phyloP scores from a whole-genome alignment of 1,284 basidiomycete species.

The Xanthoconium separans region DNA sequence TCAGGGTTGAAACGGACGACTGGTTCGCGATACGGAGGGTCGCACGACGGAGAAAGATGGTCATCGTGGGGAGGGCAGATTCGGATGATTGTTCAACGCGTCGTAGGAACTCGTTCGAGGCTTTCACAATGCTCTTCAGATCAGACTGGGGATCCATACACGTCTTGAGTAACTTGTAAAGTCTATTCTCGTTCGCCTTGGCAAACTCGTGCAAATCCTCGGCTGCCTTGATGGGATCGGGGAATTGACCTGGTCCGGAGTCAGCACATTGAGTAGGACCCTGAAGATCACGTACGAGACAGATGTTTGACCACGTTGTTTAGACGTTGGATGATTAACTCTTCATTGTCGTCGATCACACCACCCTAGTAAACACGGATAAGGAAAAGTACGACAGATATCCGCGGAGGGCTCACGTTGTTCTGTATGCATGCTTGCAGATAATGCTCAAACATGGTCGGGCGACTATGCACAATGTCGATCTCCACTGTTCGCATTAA shows the following conservation, averaged over 20 bases:
- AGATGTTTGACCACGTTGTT: constrained; percentile 55
- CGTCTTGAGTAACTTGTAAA: constrained; percentile 83
- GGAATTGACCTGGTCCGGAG: constrained; percentile 46
- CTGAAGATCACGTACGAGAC: constrained; percentile 44
- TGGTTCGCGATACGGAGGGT: constrained; percentile 80
- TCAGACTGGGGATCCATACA: constrained; percentile 85
- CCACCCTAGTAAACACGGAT: constrained; percentile 62
- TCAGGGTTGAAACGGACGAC: constrained; percentile 79
- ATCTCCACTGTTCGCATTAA: background rate
- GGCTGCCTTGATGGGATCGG: constrained; percentile 71
- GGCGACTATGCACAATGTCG: constrained; percentile 45
- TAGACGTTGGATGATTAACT: constrained; percentile 56
- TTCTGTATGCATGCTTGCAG: constrained; percentile 71
- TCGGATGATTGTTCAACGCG: constrained; percentile 73
- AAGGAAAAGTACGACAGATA: constrained; percentile 9
- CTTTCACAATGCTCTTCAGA: constrained; percentile 78
- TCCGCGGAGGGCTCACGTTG: constrained; percentile 57
- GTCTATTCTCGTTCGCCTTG: constrained; percentile 79
- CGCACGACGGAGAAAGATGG: constrained; percentile 68
- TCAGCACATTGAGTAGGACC: background rate
- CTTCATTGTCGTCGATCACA: constrained; percentile 78
- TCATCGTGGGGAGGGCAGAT: constrained; percentile 67
- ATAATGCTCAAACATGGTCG: constrained; percentile 63
- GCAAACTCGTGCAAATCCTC: constrained; percentile 87
- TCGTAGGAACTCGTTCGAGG: constrained; percentile 75